Base-by-base conservation (phyloP, 306 rosid genomes). In the Quercus parvula region DNA sequence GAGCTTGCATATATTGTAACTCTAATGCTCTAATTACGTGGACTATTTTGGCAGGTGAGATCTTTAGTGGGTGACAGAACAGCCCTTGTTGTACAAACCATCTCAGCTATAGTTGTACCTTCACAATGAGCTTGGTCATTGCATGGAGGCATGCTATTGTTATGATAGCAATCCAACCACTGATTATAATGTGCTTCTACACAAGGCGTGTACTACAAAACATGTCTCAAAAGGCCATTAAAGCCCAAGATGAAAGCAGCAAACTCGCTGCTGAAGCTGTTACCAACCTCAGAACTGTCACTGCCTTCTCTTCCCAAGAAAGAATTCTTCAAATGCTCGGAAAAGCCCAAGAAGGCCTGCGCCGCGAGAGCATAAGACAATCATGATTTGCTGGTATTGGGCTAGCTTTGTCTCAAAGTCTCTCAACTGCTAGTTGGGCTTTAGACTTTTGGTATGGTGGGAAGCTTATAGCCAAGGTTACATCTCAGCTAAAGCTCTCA, bases 241-340 rank as follows among this genome's bases (percentile, higher is more conserved):
- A 88, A 79, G 87, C 97, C 17, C 99, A 94, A 82, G 89, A 82
- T 0, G 87, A 88, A 33, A 84, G 95, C 38, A 88, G 95, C 85
- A 91, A 94, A 83, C 89, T 94, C 51, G 99, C 99, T 0, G 99
- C 97, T 0, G 99, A 94, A 78, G 99, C 99, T 0, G 97, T 94
- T 63, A 88, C 97, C 75, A 92, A 94, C 46, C 91, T 94, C 1
- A 79, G 97, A 69, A 91, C 91, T 17, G 81, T 94, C 79, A 85
- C 97, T 0, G 92, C 97, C 28, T 94, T 94, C 84, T 94, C 97
- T 13, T 94, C 97, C 10, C 99, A 94, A 77, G 90, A 83, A 4
- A 81, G 97, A 3, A 89, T 92, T 6, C 87, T 92, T 24, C 84
- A 88, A 33, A 91, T 94, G 92, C 99, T 94, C 0, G 89, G 92